Conservation (phyloP, 1,284 basidiomycete genomes). For the Cryptococcus floricola region DNA sequence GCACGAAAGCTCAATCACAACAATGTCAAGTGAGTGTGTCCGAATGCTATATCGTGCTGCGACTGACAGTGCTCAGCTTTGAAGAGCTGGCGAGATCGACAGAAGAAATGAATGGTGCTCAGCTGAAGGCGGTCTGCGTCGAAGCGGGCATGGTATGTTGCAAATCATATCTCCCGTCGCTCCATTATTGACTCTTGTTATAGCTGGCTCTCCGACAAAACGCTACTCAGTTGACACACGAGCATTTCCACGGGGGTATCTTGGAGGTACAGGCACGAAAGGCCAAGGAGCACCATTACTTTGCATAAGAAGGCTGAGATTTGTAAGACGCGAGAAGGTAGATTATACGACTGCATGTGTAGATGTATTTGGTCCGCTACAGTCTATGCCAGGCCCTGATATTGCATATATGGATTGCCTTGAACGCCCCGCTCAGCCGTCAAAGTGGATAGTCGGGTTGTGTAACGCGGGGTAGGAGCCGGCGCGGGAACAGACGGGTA, state of each 20-base stretch:
- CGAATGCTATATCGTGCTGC: background rate
- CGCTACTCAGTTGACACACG: slow-evolving; percentile 80
- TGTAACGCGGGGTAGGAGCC: no score
- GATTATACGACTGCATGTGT: slow-evolving; percentile 12
- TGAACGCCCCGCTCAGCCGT: no score
- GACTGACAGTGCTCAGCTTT: slow-evolving; percentile 45
- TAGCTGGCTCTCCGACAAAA: slow-evolving; percentile 69
- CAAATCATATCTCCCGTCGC: background rate
- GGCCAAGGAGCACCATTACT: slow-evolving; percentile 69
- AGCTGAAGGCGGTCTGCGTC: slow-evolving; percentile 82
- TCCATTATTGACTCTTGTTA: background rate
- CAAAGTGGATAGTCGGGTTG: no score
- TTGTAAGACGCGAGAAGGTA: background rate
- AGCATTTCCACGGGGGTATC: slow-evolving; percentile 87
- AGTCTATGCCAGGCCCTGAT: no score
- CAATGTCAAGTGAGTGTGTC: slow-evolving; percentile 58
- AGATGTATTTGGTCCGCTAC: slow-evolving; percentile 12
- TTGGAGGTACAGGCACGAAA: slow-evolving; percentile 95
- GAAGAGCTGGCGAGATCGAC: slow-evolving; percentile 70
- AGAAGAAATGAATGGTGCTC: slow-evolving; percentile 68
- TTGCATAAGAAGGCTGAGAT: slow-evolving; percentile 18
- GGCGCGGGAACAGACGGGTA: no score
- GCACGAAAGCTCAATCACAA: slow-evolving; percentile 74
- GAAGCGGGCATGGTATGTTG: slow-evolving; percentile 96
- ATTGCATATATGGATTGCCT: no score